Percentiles rank a stretch among this genome's conserved stretches.
These are phyloP conservation scores for Penicillium hesseltinei DNA, from an alignment of 2,329 filamentous ascomycete species.

Conservation along the genomic window DNA sequence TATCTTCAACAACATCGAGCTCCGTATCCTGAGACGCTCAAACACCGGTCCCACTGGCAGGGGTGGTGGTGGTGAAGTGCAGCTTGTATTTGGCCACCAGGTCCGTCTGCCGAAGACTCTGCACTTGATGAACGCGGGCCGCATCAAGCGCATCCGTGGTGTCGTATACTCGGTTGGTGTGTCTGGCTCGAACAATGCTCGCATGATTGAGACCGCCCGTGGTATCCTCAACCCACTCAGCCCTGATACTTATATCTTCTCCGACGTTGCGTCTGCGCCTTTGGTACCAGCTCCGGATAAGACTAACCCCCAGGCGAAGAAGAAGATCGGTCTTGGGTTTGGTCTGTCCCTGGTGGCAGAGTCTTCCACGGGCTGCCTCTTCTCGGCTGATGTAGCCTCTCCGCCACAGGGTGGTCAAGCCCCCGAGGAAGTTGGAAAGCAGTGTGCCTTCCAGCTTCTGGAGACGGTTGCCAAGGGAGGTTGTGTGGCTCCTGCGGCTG, in stretches of 20 bases:
- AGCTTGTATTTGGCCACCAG: conserved; percentile 89
- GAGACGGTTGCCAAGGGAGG: conserved; percentile 80
- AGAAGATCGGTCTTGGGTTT: conserved; percentile 79
- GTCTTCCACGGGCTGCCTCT: conserved; percentile 80
- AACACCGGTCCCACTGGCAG: conserved; percentile 72
- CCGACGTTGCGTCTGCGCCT: conserved; percentile 61
- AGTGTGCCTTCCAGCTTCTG: conserved; percentile 83
- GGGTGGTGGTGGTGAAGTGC: conserved; percentile 88
- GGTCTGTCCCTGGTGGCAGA: conserved; percentile 89
- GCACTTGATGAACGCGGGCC: conserved; percentile 78
- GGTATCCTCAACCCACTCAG: conserved; percentile 83
- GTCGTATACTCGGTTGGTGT: conserved; percentile 94
- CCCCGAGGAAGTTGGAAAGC: conserved; percentile 85
- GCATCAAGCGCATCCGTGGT: conserved; percentile 83
- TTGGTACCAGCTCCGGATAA: conserved; percentile 69
- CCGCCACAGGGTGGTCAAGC: conserved; percentile 77
- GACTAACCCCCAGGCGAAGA: conserved; percentile 54
- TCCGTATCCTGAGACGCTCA: conserved; percentile 76
- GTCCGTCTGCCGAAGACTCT: conserved; percentile 90
- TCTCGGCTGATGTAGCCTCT: conserved; percentile 76
- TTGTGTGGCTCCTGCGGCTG: conserved; percentile 71
- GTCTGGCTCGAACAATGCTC: conserved; percentile 84
- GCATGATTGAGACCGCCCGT: conserved; percentile 89
- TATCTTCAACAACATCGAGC: conserved; percentile 79
- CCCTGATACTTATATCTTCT: conserved; percentile 85